These are phyloP conservation scores for Nannochloropsis gaditana DNA, from an alignment of 108 stramenopile species.

Conservation along the genomic window DNA sequence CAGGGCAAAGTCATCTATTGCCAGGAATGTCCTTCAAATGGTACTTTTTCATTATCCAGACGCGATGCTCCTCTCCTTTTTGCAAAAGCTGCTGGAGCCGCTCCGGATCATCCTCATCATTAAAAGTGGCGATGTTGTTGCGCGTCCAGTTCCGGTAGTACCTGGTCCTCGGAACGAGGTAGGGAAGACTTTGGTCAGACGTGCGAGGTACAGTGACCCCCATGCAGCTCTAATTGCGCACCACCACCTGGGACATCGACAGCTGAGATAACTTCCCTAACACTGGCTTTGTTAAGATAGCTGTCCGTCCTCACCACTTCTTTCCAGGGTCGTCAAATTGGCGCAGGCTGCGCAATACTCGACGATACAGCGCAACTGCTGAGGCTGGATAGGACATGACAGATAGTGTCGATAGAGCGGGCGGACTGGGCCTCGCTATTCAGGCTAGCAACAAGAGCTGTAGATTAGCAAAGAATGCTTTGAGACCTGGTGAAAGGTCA, in stretches of 20 bases:
- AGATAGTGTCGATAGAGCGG: too few species aligned
- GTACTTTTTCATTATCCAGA: background rate
- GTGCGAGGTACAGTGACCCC: too few species aligned
- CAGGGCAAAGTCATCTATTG: too few species aligned
- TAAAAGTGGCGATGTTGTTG: background rate
- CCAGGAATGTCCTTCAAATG: background rate
- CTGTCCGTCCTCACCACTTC: background rate
- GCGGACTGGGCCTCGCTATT: too few species aligned
- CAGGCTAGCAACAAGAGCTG: too few species aligned
- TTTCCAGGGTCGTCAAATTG: background rate
- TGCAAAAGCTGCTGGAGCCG: background rate
- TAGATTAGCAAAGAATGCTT: too few species aligned
- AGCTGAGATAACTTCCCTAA: too few species aligned
- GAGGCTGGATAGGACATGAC: background rate
- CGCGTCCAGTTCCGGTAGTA: conserved; percentile 13
- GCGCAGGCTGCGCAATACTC: background rate
- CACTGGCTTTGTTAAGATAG: too few species aligned
- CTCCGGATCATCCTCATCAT: background rate
- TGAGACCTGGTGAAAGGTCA: too few species aligned
- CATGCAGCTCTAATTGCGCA: too few species aligned
- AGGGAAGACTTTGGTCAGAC: too few species aligned
- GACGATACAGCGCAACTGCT: background rate
- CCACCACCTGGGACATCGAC: too few species aligned
- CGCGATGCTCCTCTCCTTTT: background rate
- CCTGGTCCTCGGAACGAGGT: background rate